A percentile compares a stretch with the other conserved stretches of the same genome.
These are phyloP conservation scores for Trichoderma hamatum DNA, from an alignment of 2,329 filamentous ascomycete genomes.

Conservation along the genomic window DNA sequence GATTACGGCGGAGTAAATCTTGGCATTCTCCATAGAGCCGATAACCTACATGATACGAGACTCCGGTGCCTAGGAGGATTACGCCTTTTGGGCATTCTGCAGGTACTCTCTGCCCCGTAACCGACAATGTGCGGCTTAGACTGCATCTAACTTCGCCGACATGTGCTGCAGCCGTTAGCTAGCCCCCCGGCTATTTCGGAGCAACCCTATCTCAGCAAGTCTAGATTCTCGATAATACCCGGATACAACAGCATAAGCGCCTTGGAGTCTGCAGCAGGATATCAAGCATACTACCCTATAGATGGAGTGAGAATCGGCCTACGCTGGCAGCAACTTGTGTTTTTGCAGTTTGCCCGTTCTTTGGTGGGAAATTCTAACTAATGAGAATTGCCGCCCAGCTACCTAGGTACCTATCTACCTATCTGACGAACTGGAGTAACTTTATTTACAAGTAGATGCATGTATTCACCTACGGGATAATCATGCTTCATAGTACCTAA, in stretches of 20 bases:
- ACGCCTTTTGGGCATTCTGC: background rate
- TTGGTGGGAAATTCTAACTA: too few species aligned
- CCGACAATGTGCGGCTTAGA: background rate
- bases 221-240: background rate
- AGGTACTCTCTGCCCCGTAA: background rate
- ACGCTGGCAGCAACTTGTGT: background rate
- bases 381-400: too few species aligned
- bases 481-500: too few species aligned
- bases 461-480: too few species aligned
- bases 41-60: background rate
- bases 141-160: background rate
- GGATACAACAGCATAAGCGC: background rate
- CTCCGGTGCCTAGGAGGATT: background rate
- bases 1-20: constrained; percentile 17
- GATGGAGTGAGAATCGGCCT: background rate
- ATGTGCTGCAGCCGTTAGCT: background rate
- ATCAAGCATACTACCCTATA: background rate
- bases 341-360: too few species aligned
- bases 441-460: too few species aligned
- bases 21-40: constrained; percentile 13
- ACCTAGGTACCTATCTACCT: too few species aligned
- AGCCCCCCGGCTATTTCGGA: background rate
- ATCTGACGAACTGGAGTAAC: too few species aligned
- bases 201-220: background rate
- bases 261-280: background rate